Evolutionary conservation across 768 basidiomycete species (phyloP).

Genomic region (Stropharia rugosoannulata): DNA sequence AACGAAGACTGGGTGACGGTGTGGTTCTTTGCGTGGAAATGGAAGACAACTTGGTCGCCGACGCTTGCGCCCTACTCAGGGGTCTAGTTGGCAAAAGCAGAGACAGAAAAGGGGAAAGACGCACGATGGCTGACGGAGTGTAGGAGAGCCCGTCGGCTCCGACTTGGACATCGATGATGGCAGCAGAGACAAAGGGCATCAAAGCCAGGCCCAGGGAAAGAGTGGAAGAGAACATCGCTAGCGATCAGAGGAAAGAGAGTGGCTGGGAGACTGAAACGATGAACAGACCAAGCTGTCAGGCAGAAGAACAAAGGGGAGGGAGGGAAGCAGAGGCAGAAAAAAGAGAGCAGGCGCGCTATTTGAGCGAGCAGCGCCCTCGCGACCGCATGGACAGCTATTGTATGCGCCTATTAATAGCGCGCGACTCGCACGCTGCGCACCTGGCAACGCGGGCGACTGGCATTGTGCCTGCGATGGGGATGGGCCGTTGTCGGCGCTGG

Average conservation of each 20-base stretch:
- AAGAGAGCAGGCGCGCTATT: slow-evolving; percentile 11
- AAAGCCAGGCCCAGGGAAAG: slow-evolving; percentile 48
- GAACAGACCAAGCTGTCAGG: slow-evolving; percentile 12
- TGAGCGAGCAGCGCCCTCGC: slow-evolving; percentile 3
- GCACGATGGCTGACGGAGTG: slow-evolving; percentile 53
- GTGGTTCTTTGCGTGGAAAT: slow-evolving; percentile 59
- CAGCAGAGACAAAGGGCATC: slow-evolving; percentile 48
- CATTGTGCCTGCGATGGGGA: neutral
- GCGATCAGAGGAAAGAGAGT: slow-evolving; percentile 34
- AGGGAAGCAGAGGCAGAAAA: slow-evolving; percentile 25
- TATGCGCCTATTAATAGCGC: neutral
- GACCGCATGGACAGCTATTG: neutral
- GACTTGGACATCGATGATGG: slow-evolving; percentile 54
- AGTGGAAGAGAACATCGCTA: slow-evolving; percentile 42
- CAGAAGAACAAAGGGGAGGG: slow-evolving; percentile 21
- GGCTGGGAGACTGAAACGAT: no score
- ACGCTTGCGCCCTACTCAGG: slow-evolving; percentile 42
- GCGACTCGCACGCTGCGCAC: neutral
- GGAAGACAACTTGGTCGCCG: slow-evolving; percentile 63
- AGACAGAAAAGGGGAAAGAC: neutral
- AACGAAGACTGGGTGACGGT: slow-evolving; percentile 53
- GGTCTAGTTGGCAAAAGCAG: neutral
- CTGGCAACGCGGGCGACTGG: neutral
- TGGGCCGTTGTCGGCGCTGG: neutral
- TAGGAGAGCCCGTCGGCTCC: slow-evolving; percentile 44